These are phyloP conservation scores for Dryadomyces sulphureus DNA, from an alignment of 2,329 filamentous ascomycete genomes.

Conservation along the genomic window DNA sequence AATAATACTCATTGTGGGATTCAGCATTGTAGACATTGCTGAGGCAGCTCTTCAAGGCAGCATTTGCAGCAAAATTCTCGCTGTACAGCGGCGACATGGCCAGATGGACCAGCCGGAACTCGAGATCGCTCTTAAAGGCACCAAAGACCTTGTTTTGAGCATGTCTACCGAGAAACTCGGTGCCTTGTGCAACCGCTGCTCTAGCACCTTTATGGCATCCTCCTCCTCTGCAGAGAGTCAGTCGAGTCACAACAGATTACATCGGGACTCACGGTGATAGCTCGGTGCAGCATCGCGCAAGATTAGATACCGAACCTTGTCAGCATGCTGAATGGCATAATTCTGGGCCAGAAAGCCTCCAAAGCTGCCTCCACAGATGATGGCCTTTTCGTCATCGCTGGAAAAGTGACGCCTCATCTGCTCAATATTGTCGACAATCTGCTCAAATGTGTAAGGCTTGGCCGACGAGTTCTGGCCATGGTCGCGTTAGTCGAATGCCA, in stretches of 20 bases:
- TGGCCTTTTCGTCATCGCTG: conserved; percentile 11
- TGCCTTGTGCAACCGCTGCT: conserved; percentile 17
- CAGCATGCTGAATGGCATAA: conserved; percentile 22
- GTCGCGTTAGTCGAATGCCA: conserved; percentile 22
- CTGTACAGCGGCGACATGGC: conserved; percentile 22
- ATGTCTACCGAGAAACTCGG: conserved; percentile 22
- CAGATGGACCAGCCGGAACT: conserved; percentile 22
- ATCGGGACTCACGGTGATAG: conserved; percentile 15
- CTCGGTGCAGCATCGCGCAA: conserved; percentile 22
- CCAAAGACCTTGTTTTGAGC: conserved; percentile 24
- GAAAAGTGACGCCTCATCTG: conserved; percentile 17
- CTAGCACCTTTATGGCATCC: conserved; percentile 17
- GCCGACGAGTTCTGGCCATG: conserved; percentile 21
- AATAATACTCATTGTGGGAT: conserved; percentile 17
- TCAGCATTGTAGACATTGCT: conserved; percentile 20
- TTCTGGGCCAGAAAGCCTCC: conserved; percentile 24
- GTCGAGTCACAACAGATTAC: not conserved
- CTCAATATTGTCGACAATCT: conserved; percentile 23
- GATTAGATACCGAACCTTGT: conserved; percentile 18
- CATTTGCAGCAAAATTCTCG: conserved; percentile 20
- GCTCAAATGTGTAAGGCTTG: conserved; percentile 20
- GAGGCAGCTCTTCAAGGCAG: conserved; percentile 16
- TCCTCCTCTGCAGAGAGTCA: conserved; percentile 14
- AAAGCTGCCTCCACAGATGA: conserved; percentile 24
- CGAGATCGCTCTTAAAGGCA: conserved; percentile 20